phyloP scores from a whole-genome alignment of 208 protist genomes.

The Phytomonas sp. region DNA sequence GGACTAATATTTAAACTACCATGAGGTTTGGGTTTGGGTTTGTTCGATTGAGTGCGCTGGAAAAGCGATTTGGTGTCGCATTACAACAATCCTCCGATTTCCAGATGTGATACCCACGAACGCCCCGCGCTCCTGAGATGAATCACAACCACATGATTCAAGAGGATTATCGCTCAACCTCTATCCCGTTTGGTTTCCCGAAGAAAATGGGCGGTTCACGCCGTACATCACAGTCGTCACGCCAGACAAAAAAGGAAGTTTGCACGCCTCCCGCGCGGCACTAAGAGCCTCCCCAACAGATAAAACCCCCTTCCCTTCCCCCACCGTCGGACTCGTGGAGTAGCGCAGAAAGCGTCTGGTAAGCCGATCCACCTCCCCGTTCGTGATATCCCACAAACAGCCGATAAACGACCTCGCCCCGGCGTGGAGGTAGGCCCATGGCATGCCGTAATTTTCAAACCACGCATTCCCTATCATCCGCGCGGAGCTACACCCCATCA shows the following conservation, averaged over 20 bases:
- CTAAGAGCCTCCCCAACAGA: constrained; percentile 27
- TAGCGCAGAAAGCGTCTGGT: constrained; percentile 30
- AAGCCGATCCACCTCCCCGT: constrained; percentile 68
- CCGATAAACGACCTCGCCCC: constrained; percentile 44
- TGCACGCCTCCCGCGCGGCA: constrained; percentile 31
- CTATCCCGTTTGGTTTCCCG: not conserved
- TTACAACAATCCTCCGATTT: not conserved
- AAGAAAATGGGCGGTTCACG: constrained; percentile 19
- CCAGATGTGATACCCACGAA: not conserved
- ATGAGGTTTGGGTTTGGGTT: not conserved
- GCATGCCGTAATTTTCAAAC: constrained; percentile 53
- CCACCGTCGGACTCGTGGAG: not conserved
- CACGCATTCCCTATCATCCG: constrained; percentile 22
- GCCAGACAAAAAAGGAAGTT: constrained; percentile 48
- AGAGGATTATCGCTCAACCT: not conserved
- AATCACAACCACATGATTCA: not conserved
- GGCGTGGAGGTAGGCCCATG: constrained; percentile 65
- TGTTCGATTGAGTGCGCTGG: not conserved
- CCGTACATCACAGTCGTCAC: constrained; percentile 54
- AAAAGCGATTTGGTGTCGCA: not conserved
- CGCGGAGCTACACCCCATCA: constrained; percentile 84
- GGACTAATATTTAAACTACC: not conserved
- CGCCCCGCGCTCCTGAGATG: too few species aligned
- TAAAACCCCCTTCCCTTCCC: not conserved
- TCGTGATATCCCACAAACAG: constrained; percentile 74